A percentile compares a stretch with the other conserved stretches of the same genome.
phyloP scores from a whole-genome alignment of 179 eudicot genomes.

The Carnegiea gigantea region DNA sequence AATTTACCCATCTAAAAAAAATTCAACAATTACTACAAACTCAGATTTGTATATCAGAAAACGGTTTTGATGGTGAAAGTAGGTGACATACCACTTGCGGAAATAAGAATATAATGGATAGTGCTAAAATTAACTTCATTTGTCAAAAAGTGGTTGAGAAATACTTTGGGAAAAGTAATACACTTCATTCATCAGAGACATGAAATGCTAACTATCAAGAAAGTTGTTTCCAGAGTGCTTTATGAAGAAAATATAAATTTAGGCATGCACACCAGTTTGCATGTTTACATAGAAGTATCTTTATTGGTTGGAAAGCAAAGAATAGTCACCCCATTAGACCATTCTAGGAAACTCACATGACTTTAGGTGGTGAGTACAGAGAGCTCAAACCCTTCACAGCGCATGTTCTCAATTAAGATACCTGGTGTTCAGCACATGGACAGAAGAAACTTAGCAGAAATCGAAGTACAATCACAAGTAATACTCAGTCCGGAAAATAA shows the following conservation, averaged over 20 bases:
- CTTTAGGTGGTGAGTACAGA: slow-evolving; percentile 98
- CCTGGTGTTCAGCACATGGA: slow-evolving; percentile 48
- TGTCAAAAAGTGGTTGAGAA: background rate
- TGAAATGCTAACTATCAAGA: background rate
- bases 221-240: background rate
- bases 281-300: background rate
- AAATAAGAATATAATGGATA: background rate
- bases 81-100: background rate
- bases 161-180: background rate
- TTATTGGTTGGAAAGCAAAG: slow-evolving; percentile 1
- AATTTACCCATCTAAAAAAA: no score
- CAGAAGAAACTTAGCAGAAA: slow-evolving; percentile 6
- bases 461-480: background rate
- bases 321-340: slow-evolving; percentile 6
- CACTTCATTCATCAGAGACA: background rate
- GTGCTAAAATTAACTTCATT: background rate
- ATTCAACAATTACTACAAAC: no score
- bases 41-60: background rate
- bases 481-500: background rate
- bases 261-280: slow-evolving; percentile 9
- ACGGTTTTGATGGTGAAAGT: background rate
- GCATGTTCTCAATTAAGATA: slow-evolving; percentile 96
- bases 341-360: slow-evolving; percentile 63
- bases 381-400: slow-evolving; percentile 98
- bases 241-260: background rate